A percentile compares a stretch with the other conserved stretches of the same genome.
These are phyloP conservation scores for Shiraia sp. DNA, from an alignment of 2,329 filamentous ascomycete genomes.

Conservation along the genomic window DNA sequence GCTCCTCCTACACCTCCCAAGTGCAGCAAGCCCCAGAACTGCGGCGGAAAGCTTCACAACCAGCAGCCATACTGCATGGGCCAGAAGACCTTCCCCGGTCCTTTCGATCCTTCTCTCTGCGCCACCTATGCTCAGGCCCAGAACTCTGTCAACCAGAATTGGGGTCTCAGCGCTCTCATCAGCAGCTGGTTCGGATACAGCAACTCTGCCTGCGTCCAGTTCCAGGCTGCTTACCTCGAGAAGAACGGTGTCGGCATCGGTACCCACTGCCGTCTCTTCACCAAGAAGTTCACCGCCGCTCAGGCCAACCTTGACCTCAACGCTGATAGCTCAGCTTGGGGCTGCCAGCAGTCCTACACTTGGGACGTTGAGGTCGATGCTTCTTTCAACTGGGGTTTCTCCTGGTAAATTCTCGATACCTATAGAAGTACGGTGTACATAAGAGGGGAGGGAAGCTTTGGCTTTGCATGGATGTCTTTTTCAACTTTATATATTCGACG, in stretches of 20 bases:
- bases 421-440: no score
- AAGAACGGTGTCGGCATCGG: conserved; percentile 25
- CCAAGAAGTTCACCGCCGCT: conserved; percentile 20
- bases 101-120: conserved; percentile 28
- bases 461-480: no score
- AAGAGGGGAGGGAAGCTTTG: no score
- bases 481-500: no score
- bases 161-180: conserved; percentile 13
- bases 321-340: conserved; percentile 15
- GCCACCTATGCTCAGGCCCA: conserved; percentile 28
- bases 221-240: conserved; percentile 29
- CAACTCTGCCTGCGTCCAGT: conserved; percentile 28
- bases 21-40: conserved; percentile 27
- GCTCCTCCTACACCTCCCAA: conserved; percentile 23
- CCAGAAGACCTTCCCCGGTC: conserved; percentile 30
- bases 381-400: conserved; percentile 23
- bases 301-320: conserved; percentile 26
- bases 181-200: conserved; percentile 21
- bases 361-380: conserved; percentile 26
- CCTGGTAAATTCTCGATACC: background rate
- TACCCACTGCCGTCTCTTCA: conserved; percentile 34
- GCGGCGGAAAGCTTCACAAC: conserved; percentile 24
- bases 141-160: conserved; percentile 24
- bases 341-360: conserved; percentile 29
- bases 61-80: conserved; percentile 31